phyloP scores from a whole-genome alignment of 257 asterid species.

The Marsdenia floribunda region DNA sequence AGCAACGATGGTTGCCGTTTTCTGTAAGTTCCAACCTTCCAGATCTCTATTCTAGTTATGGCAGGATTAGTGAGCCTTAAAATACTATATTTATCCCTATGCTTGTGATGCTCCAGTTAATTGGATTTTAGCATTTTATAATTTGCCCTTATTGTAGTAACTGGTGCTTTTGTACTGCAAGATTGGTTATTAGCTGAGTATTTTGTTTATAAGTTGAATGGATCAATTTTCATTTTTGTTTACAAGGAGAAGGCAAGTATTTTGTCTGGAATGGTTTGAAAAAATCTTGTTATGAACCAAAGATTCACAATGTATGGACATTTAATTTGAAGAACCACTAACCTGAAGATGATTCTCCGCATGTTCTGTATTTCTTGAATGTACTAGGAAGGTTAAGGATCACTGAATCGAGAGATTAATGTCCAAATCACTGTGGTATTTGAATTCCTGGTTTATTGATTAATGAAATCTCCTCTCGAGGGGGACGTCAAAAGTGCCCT shows the following conservation, averaged over 20 bases:
- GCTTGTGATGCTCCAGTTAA: neutral
- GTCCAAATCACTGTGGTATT: neutral
- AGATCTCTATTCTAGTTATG: slow-evolving; percentile 24
- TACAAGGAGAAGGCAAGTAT: neutral
- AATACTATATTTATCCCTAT: too few species aligned
- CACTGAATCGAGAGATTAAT: neutral
- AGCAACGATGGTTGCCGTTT: slow-evolving; percentile 40
- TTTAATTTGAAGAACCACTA: neutral
- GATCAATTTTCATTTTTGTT: neutral
- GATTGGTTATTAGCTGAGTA: neutral
- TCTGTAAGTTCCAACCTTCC: slow-evolving; percentile 25
- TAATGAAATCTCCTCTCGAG: neutral
- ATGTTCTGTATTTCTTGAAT: neutral
- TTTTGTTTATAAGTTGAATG: neutral
- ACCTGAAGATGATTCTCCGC: neutral
- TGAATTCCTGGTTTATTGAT: neutral
- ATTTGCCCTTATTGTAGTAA: too few species aligned
- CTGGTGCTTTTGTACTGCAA: neutral
- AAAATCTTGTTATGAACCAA: neutral
- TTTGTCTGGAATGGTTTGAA: neutral
- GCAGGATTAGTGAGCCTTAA: slow-evolving; percentile 13
- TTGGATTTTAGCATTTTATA: neutral
- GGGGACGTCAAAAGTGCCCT: neutral
- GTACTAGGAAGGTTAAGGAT: neutral
- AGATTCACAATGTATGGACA: neutral